Evolutionary conservation across 805 yeast species (phyloP).

Genomic region (Starmerella bombicola): DNA sequence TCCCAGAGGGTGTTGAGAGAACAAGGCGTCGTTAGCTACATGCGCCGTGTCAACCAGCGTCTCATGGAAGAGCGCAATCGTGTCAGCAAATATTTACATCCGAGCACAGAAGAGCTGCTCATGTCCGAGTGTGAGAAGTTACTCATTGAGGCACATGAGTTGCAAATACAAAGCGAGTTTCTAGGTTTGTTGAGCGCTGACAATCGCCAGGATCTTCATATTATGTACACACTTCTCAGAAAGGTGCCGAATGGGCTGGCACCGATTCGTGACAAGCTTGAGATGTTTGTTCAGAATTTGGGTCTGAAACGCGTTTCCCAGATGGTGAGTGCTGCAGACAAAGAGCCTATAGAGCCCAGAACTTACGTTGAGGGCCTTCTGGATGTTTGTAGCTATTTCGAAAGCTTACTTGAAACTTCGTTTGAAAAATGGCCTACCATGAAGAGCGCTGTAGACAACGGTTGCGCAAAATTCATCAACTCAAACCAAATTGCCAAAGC

Average conservation of each 20-base stretch:
- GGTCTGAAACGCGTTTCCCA: constrained; percentile 52
- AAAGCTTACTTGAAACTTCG: constrained; percentile 48
- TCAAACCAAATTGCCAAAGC: constrained; percentile 61
- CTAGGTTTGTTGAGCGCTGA: constrained; percentile 59
- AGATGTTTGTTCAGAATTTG: constrained; percentile 54
- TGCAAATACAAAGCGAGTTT: constrained; percentile 64
- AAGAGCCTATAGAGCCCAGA: constrained; percentile 49
- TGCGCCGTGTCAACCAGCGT: constrained; percentile 72
- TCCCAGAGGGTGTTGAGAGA: constrained; percentile 51
- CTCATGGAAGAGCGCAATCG: constrained; percentile 72
- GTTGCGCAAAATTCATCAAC: constrained; percentile 77
- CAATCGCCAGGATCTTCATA: constrained; percentile 57
- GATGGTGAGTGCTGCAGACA: constrained; percentile 41
- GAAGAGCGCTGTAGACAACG: constrained; percentile 77
- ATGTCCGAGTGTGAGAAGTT: constrained; percentile 64
- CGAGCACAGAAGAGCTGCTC: constrained; percentile 65
- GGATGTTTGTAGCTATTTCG: constrained; percentile 54
- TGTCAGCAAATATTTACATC: constrained; percentile 69
- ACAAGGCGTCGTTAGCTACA: constrained; percentile 81
- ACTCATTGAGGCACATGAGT: constrained; percentile 67
- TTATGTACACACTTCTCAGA: constrained; percentile 62
- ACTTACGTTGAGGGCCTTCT: constrained; percentile 67
- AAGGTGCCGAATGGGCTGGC: constrained; percentile 70
- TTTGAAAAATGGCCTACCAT: constrained; percentile 66
- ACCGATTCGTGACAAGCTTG: constrained; percentile 62